These are phyloP conservation scores for Chlamydomonas schloesseri DNA, from an alignment of 139 green algal species.

Conservation along the genomic window DNA sequence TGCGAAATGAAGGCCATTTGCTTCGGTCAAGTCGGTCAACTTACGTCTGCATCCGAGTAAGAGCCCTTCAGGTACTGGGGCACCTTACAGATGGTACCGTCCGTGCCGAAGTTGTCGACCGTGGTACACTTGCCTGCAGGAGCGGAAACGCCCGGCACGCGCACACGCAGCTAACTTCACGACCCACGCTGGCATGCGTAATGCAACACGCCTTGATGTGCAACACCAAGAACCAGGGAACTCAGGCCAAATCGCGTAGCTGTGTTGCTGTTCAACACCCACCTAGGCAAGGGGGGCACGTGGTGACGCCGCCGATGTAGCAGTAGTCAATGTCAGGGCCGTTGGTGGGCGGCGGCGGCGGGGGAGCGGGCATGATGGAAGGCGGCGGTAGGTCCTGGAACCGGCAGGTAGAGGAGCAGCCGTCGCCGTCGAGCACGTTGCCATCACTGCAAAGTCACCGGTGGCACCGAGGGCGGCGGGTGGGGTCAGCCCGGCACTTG, in stretches of 20 bases:
- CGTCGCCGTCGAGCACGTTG: constrained; percentile 7
- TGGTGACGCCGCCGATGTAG: neutral
- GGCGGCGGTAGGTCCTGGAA: constrained; percentile 7
- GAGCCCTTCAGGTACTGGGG: neutral
- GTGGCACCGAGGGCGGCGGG: no score
- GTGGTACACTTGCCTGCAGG: neutral
- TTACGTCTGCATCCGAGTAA: neutral
- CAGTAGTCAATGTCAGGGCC: neutral
- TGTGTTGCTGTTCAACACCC: no score
- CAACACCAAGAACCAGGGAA: no score
- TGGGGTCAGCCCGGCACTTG: no score
- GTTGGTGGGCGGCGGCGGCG: neutral
- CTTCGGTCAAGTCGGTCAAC: no score
- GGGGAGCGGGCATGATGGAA: neutral
- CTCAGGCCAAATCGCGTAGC: no score
- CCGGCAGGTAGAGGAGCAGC: neutral
- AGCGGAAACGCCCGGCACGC: no score
- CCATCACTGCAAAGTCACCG: neutral
- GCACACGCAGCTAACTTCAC: no score
- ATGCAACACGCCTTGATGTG: no score
- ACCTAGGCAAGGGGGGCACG: no score
- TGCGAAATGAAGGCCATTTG: no score
- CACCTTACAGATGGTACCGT: neutral
- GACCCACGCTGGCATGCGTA: no score
- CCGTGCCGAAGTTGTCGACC: neutral